Percentiles rank a stretch among this genome's conserved stretches.
Conservation (phyloP, 768 basidiomycete genomes). For the Hygrocybe coccinea region DNA sequence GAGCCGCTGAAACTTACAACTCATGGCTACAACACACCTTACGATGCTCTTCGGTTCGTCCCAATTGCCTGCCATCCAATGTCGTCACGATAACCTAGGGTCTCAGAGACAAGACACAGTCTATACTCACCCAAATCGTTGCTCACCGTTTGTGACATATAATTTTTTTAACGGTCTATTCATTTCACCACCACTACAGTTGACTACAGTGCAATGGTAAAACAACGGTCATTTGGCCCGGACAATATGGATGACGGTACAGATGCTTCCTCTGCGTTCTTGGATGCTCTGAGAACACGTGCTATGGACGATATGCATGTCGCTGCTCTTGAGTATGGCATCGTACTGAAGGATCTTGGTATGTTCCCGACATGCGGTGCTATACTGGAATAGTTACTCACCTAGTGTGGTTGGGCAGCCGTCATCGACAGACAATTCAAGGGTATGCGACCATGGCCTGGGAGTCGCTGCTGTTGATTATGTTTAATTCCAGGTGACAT, state of each 20-base stretch:
- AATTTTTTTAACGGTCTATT: background rate
- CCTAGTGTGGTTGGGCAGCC: slow-evolving; percentile 36
- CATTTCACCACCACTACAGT: slow-evolving; percentile 4
- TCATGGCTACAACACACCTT: slow-evolving; percentile 82
- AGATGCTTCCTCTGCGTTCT: slow-evolving; percentile 69
- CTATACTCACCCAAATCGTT: slow-evolving; percentile 81
- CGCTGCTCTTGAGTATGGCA: slow-evolving; percentile 80
- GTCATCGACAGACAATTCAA: slow-evolving; percentile 88
- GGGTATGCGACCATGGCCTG: slow-evolving; percentile 27
- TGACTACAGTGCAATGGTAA: slow-evolving; percentile 40
- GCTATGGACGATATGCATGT: slow-evolving; percentile 85
- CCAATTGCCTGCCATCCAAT: background rate
- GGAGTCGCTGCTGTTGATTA: background rate
- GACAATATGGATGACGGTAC: slow-evolving; percentile 67
- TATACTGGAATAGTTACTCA: background rate
- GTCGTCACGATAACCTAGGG: slow-evolving; percentile 1
- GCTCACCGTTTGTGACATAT: slow-evolving; percentile 58
- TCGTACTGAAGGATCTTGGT: slow-evolving; percentile 76
- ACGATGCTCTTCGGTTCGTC: slow-evolving; percentile 52
- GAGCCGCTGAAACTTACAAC: slow-evolving; percentile 59
- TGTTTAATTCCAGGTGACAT: slow-evolving; percentile 52
- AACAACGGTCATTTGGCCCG: slow-evolving; percentile 74
- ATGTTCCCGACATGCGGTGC: slow-evolving; percentile 12
- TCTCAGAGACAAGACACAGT: slow-evolving; percentile 66
- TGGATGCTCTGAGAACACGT: slow-evolving; percentile 74